These are phyloP conservation scores for Xenoacremonium recifei DNA, from an alignment of 2,329 filamentous ascomycete genomes.

Conservation along the genomic window DNA sequence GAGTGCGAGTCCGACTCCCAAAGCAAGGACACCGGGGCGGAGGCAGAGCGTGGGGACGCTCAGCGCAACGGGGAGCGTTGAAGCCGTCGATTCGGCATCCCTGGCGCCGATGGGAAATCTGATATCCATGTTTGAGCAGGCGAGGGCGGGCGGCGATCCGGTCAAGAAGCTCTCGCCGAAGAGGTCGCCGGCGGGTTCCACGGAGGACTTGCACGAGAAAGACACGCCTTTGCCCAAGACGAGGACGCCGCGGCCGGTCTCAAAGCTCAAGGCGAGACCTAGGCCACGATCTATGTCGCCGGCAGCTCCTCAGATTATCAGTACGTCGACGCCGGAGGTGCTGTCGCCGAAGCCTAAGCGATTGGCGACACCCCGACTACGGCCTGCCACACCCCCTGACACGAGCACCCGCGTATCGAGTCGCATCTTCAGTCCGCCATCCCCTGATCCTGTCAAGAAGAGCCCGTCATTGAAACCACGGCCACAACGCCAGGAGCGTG, in stretches of 20 bases:
- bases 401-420: slow-evolving; percentile 21
- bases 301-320: slow-evolving; percentile 15
- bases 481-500: too few species aligned
- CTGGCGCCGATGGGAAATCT: slow-evolving; percentile 63
- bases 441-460: slow-evolving; percentile 29
- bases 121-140: slow-evolving; percentile 67
- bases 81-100: slow-evolving; percentile 48
- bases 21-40: slow-evolving; percentile 23
- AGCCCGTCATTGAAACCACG: slow-evolving; percentile 13
- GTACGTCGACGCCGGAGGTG: slow-evolving; percentile 22
- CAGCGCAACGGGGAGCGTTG: slow-evolving; percentile 25
- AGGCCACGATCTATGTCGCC: slow-evolving; percentile 22
- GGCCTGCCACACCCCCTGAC: slow-evolving; percentile 28
- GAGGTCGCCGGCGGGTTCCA: slow-evolving; percentile 14
- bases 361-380: slow-evolving; percentile 27
- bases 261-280: slow-evolving; percentile 28
- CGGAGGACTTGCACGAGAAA: slow-evolving; percentile 4
- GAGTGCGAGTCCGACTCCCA: slow-evolving; percentile 40
- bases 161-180: slow-evolving; percentile 31
- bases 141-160: slow-evolving; percentile 28
- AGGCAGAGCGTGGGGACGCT: slow-evolving; percentile 29
- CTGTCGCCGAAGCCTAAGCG: slow-evolving; percentile 34
- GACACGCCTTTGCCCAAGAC: not conserved
- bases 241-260: not conserved
- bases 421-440: slow-evolving; percentile 19